Conservation (phyloP, 192 early-diverging fungal genomes). For the Umbelopsis vinacea region DNA sequence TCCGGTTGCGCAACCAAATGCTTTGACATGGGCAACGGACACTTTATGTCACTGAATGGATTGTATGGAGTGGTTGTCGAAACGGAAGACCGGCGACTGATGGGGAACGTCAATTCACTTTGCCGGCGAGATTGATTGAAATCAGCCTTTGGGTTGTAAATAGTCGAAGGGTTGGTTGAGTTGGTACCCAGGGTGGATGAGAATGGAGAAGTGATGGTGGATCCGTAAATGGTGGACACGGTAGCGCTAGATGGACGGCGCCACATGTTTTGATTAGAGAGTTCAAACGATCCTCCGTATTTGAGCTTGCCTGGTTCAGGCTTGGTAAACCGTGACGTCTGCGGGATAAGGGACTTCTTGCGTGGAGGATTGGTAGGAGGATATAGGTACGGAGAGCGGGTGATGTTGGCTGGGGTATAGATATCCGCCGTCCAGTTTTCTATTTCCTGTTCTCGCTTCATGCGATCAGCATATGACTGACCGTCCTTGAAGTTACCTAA, state of each 20-base stretch:
- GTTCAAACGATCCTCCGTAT: conserved; percentile 31
- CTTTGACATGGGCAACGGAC: conserved; percentile 42
- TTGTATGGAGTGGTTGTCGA: conserved; percentile 30
- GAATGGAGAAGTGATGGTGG: conserved; percentile 17
- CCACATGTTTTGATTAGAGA: conserved; percentile 31
- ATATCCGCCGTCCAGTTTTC: conserved; percentile 79
- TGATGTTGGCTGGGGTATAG: conserved; percentile 53
- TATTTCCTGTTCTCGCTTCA: conserved; percentile 70
- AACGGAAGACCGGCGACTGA: conserved; percentile 21
- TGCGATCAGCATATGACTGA: conserved; percentile 68
- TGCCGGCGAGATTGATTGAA: conserved; percentile 26
- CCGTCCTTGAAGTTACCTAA: conserved; percentile 75
- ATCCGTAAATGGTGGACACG: conserved; percentile 11
- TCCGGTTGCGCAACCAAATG: conserved; percentile 44
- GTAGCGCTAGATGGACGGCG: conserved; percentile 21
- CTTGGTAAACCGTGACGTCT: conserved; percentile 38
- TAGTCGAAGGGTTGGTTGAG: conserved; percentile 10
- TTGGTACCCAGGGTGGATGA: conserved; percentile 4
- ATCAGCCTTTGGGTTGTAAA: conserved; percentile 2
- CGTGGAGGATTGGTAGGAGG: not conserved
- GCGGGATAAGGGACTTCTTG: conserved; percentile 32
- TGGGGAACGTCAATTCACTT: conserved; percentile 22
- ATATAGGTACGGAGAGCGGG: conserved; percentile 23
- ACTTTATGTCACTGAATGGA: conserved; percentile 11
- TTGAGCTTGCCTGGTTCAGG: conserved; percentile 36